phyloP scores from a whole-genome alignment of 768 basidiomycete genomes.

The Tulasnella sp. region DNA sequence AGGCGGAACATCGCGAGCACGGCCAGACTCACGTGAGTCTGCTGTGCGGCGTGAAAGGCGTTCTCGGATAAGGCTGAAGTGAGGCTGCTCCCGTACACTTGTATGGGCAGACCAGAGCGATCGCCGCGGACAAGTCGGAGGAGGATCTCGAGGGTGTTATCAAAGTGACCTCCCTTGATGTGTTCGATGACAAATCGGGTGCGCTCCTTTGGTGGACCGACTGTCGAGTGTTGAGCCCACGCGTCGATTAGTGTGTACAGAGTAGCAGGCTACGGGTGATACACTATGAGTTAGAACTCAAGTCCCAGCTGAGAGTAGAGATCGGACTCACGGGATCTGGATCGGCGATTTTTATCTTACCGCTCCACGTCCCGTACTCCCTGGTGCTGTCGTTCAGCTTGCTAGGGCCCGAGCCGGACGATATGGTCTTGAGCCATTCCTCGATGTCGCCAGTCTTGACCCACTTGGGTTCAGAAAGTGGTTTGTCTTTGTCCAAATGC shows the following conservation, averaged over 20 bases:
- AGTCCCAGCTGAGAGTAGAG: not conserved
- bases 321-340: conserved; percentile 73
- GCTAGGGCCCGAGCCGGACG: conserved; percentile 38
- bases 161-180: conserved; percentile 52
- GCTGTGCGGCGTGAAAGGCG: conserved; percentile 74
- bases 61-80: conserved; percentile 44
- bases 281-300: conserved; percentile 8
- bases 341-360: conserved; percentile 83
- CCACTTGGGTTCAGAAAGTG: conserved; percentile 94
- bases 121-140: conserved; percentile 87
- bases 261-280: conserved; percentile 61
- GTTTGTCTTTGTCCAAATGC: conserved; percentile 76
- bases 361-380: conserved; percentile 55
- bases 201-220: conserved; percentile 63
- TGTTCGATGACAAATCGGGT: conserved; percentile 84
- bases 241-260: conserved; percentile 82
- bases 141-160: conserved; percentile 88
- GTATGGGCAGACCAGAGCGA: conserved; percentile 59
- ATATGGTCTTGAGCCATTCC: conserved; percentile 80
- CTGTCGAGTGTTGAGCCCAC: conserved; percentile 79
- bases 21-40: conserved; percentile 90
- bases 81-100: conserved; percentile 20
- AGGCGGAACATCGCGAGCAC: conserved; percentile 86
- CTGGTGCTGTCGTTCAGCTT: conserved; percentile 16
- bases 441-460: conserved; percentile 89